Percentiles rank a stretch among this genome's conserved stretches.
These are phyloP conservation scores for Lepraria neglecta DNA, from an alignment of 495 filamentous ascomycete species.

Conservation along the genomic window DNA sequence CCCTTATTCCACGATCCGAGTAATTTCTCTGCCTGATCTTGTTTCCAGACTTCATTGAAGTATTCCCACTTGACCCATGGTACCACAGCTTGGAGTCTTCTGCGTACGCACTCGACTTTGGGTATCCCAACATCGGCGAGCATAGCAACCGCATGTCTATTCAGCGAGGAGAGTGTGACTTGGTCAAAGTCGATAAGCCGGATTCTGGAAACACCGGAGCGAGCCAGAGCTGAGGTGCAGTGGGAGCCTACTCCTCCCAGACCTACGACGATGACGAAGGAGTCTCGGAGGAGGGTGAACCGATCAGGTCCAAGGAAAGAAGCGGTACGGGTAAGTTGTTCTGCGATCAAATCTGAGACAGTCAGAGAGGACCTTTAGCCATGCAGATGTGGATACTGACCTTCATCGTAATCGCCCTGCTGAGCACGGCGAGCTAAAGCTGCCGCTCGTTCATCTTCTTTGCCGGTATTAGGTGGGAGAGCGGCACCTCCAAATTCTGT, in stretches of 20 bases:
- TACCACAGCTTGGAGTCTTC: constrained; percentile 71
- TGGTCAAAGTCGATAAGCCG: constrained; percentile 97
- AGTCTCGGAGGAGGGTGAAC: constrained; percentile 65
- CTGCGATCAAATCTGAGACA: constrained; percentile 71
- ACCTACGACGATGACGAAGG: constrained; percentile 85
- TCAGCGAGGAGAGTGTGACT: constrained; percentile 86
- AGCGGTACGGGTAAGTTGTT: constrained; percentile 91
- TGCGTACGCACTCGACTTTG: constrained; percentile 79
- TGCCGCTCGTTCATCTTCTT: constrained; percentile 72
- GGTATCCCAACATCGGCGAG: constrained; percentile 90
- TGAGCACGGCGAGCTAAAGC: constrained; percentile 74
- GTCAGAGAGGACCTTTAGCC: not conserved
- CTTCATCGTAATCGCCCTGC: constrained; percentile 86
- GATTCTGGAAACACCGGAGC: constrained; percentile 79
- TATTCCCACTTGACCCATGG: constrained; percentile 92
- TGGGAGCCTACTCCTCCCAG: constrained; percentile 95
- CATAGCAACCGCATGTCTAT: constrained; percentile 90
- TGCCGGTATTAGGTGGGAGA: constrained; percentile 46
- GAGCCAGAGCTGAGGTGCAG: constrained; percentile 74
- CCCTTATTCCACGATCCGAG: constrained; percentile 55
- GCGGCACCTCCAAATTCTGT: constrained; percentile 67
- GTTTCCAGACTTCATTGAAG: constrained; percentile 75
- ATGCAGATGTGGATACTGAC: constrained; percentile 34
- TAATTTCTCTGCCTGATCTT: constrained; percentile 54
- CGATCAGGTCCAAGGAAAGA: constrained; percentile 84